Conservation (phyloP, 1,284 basidiomycete genomes). For the Apiotrichum veenhuisii region DNA sequence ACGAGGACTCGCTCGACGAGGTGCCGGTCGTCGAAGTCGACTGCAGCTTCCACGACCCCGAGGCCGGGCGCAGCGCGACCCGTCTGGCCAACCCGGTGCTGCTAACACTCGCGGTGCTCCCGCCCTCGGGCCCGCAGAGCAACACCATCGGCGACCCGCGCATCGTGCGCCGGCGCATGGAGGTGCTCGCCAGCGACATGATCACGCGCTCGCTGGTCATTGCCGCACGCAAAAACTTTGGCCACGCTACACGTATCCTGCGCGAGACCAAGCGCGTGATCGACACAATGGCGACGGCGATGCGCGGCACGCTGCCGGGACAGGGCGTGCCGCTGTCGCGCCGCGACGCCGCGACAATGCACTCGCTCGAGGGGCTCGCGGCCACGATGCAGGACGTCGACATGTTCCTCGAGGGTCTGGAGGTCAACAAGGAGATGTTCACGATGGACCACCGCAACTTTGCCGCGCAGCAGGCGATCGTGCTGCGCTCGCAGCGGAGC, state of each 20-base stretch:
- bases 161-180: constrained; percentile 87
- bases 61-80: constrained; percentile 71
- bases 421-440: constrained; percentile 84
- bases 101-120: constrained; percentile 79
- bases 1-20: constrained; percentile 85
- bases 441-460: constrained; percentile 85
- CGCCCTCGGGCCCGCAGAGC: constrained; percentile 54
- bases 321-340: constrained; percentile 56
- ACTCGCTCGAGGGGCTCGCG: constrained; percentile 71
- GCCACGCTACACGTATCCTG: constrained; percentile 79
- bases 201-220: constrained; percentile 85
- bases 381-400: constrained; percentile 80
- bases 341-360: constrained; percentile 66
- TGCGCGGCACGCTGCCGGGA: constrained; percentile 55
- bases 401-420: constrained; percentile 73
- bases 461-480: constrained; percentile 91
- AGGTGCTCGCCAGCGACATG: constrained; percentile 89
- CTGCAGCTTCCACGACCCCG: constrained; percentile 85
- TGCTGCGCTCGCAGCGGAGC: constrained; percentile 83
- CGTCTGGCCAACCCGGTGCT: constrained; percentile 82
- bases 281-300: constrained; percentile 67
- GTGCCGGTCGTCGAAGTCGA: constrained; percentile 88
- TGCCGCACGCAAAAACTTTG: constrained; percentile 78
- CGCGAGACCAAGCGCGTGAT: constrained; percentile 83
- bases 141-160: constrained; percentile 68